Percentiles rank a stretch among this genome's conserved stretches.
These are phyloP conservation scores for Ceratobasidium sp. DNA, from an alignment of 1,284 basidiomycete species.

Conservation along the genomic window DNA sequence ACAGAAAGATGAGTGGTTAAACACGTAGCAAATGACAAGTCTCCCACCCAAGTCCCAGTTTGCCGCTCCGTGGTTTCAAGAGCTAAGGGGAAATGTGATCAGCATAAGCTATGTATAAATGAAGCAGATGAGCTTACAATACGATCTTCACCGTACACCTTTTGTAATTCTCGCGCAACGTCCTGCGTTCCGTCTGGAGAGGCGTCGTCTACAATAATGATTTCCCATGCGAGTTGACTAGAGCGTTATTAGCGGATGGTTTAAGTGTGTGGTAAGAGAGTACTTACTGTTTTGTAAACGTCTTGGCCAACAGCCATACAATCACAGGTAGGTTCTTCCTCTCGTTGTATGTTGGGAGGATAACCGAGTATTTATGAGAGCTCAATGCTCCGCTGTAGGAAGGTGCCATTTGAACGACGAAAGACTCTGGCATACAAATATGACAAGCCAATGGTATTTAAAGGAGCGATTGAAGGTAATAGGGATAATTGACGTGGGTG, in stretches of 20 bases:
- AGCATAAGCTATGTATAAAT: slow-evolving; percentile 1
- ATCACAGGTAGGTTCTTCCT: slow-evolving; percentile 92
- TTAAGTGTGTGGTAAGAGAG: background rate
- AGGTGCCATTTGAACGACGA: slow-evolving; percentile 35
- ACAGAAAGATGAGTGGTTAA: slow-evolving; percentile 19
- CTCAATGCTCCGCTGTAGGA: slow-evolving; percentile 30
- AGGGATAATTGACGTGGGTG: background rate
- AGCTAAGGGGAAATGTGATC: slow-evolving; percentile 62
- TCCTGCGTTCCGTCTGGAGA: slow-evolving; percentile 94
- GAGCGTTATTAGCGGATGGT: slow-evolving; percentile 42
- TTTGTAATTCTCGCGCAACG: slow-evolving; percentile 81
- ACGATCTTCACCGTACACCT: slow-evolving; percentile 85
- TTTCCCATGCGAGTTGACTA: slow-evolving; percentile 79
- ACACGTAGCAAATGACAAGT: background rate
- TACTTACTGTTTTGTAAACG: slow-evolving; percentile 80
- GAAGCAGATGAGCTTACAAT: slow-evolving; percentile 67
- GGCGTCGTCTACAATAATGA: slow-evolving; percentile 91
- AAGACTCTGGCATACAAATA: slow-evolving; percentile 40
- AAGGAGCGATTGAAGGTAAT: background rate
- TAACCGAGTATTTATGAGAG: slow-evolving; percentile 82
- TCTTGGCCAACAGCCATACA: slow-evolving; percentile 82
- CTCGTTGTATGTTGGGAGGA: slow-evolving; percentile 94
- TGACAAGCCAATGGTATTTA: background rate
- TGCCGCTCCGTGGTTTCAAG: slow-evolving; percentile 86
- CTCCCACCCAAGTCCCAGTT: slow-evolving; percentile 85